Conservation (phyloP, 352 stramenopile species). For the Blastocystis sp. region DNA sequence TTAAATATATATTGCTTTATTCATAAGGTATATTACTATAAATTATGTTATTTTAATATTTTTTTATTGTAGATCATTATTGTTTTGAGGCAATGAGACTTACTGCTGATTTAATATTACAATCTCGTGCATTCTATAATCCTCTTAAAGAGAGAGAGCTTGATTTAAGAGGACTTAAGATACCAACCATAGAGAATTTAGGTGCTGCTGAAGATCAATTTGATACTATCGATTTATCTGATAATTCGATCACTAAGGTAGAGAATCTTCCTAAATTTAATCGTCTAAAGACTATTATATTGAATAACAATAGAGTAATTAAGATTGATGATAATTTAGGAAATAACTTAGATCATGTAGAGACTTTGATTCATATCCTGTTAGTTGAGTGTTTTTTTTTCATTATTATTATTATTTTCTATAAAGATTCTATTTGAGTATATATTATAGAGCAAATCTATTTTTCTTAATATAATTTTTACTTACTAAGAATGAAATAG, state of each 20-base stretch:
- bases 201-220: conserved; percentile 32
- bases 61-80: not conserved
- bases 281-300: conserved; percentile 20
- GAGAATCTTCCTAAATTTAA: conserved; percentile 35
- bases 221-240: conserved; percentile 31
- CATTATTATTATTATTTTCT: not conserved
- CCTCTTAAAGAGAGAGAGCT: conserved; percentile 20
- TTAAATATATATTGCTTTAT: too few species aligned
- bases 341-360: conserved; percentile 13
- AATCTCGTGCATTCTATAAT: conserved; percentile 33
- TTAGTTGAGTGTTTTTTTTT: too few species aligned
- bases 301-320: conserved; percentile 21
- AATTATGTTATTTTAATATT: too few species aligned
- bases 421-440: not conserved
- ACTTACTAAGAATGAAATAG: conserved; percentile 35
- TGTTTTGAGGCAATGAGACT: conserved; percentile 16
- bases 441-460: too few species aligned
- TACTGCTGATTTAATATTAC: conserved; percentile 18
- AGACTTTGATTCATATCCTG: conserved; percentile 26
- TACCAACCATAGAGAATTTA: conserved; percentile 30
- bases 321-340: conserved; percentile 1
- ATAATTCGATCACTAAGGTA: conserved; percentile 25
- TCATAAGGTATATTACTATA: too few species aligned
- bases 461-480: too few species aligned
- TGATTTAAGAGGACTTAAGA: conserved; percentile 23